These are phyloP conservation scores for Vigna trinervia DNA, from an alignment of 306 rosid species.

Conservation along the genomic window DNA sequence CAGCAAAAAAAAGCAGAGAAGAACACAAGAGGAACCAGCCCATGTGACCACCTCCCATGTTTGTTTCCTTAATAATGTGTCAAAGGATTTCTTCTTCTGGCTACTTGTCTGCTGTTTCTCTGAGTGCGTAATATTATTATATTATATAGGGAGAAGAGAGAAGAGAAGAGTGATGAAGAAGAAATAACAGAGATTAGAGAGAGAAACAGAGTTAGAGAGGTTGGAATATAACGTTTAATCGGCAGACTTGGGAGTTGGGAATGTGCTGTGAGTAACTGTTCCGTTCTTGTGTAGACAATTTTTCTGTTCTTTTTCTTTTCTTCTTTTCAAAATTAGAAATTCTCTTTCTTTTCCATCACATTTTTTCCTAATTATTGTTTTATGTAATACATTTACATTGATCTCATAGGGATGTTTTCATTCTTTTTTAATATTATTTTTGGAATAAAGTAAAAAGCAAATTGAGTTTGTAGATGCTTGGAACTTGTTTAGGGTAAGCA, in stretches of 20 bases:
- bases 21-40: slow-evolving; percentile 39
- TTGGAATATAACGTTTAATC: slow-evolving; percentile 49
- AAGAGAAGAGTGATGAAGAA: slow-evolving; percentile 28
- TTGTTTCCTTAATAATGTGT: slow-evolving; percentile 29
- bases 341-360: neutral
- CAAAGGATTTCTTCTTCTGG: slow-evolving; percentile 36
- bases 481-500: no score
- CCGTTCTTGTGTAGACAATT: slow-evolving; percentile 52
- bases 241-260: slow-evolving; percentile 27
- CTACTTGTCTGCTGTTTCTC: neutral
- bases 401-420: no score
- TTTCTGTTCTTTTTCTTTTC: neutral
- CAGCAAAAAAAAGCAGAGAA: slow-evolving; percentile 31
- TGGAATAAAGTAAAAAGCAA: no score
- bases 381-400: no score
- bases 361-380: no score
- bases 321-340: neutral
- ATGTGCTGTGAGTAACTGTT: slow-evolving; percentile 45
- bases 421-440: no score
- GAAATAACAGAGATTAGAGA: slow-evolving; percentile 23
- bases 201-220: neutral
- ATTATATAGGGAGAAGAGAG: neutral
- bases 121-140: neutral
- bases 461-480: no score
- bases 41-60: slow-evolving; percentile 54